phyloP scores from a whole-genome alignment of 495 filamentous ascomycete genomes.

The Hypoxylon intermedium region DNA sequence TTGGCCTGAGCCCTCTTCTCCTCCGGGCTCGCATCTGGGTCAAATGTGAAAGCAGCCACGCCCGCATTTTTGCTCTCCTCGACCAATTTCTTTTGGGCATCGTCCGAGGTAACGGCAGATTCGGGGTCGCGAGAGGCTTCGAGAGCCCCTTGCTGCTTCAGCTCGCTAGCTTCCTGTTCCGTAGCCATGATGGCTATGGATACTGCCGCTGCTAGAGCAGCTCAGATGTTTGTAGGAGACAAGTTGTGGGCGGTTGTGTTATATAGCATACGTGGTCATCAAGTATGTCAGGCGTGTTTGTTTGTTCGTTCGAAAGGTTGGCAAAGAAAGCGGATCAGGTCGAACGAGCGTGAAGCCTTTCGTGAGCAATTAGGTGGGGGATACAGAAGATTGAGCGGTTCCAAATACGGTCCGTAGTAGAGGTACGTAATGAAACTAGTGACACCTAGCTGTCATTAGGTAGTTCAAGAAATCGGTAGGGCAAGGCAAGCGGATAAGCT shows the following conservation, averaged over 20 bases:
- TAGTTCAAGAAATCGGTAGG: slow-evolving; percentile 8
- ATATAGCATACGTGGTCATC: slow-evolving; percentile 14
- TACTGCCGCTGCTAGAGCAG: slow-evolving; percentile 33
- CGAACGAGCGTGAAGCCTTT: slow-evolving; percentile 19
- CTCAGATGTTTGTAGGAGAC: slow-evolving; percentile 16
- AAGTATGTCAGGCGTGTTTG: not conserved
- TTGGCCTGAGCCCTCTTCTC: slow-evolving; percentile 80
- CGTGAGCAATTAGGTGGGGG: slow-evolving; percentile 1
- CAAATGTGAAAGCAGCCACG: slow-evolving; percentile 79
- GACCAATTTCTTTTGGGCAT: slow-evolving; percentile 72
- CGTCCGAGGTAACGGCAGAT: slow-evolving; percentile 70
- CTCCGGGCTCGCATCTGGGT: slow-evolving; percentile 83
- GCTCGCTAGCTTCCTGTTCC: slow-evolving; percentile 58
- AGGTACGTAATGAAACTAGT: slow-evolving; percentile 22
- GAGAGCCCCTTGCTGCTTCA: slow-evolving; percentile 78
- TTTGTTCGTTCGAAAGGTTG: slow-evolving; percentile 3
- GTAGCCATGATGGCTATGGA: slow-evolving; percentile 48
- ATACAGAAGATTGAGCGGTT: not conserved
- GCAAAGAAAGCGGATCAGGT: slow-evolving; percentile 9
- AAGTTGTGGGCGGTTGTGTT: slow-evolving; percentile 5
- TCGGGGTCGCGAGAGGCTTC: slow-evolving; percentile 74
- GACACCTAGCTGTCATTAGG: slow-evolving; percentile 20
- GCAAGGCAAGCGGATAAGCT: slow-evolving; percentile 28
- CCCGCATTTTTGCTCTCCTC: slow-evolving; percentile 79
- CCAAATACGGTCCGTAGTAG: slow-evolving; percentile 11